phyloP scores from a whole-genome alignment of 2,329 filamentous ascomycete genomes.

The Pseudogymnoascus sp. region DNA sequence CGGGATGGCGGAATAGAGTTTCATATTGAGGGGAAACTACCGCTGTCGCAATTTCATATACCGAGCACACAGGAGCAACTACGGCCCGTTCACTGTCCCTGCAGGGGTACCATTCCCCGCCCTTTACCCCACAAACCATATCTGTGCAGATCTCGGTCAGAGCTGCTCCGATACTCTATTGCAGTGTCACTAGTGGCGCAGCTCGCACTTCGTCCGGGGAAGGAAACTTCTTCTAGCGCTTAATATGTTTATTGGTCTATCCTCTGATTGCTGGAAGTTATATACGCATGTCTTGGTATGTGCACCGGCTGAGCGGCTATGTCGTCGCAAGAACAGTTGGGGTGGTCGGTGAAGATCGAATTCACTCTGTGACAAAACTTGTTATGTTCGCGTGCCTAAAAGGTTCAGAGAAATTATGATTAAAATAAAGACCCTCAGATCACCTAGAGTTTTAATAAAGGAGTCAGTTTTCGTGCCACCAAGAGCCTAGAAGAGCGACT shows the following conservation, averaged over 20 bases:
- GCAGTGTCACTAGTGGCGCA: neutral
- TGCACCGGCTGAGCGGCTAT: neutral
- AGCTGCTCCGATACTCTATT: neutral
- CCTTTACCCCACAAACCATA: neutral
- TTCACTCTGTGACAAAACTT: too few species aligned
- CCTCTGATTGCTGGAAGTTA: constrained; percentile 1
- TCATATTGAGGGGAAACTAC: constrained; percentile 1
- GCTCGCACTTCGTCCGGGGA: neutral
- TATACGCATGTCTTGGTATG: neutral
- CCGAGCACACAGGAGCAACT: neutral
- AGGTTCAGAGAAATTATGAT: too few species aligned
- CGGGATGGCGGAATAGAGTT: constrained; percentile 1
- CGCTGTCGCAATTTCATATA: neutral
- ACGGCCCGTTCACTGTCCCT: neutral
- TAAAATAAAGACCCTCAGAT: too few species aligned
- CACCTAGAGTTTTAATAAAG: too few species aligned
- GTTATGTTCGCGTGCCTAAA: too few species aligned
- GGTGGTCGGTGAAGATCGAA: neutral
- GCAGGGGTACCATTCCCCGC: neutral
- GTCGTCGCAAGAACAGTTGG: neutral
- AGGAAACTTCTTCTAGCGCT: neutral
- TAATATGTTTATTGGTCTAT: neutral
- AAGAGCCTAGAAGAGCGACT: too few species aligned
- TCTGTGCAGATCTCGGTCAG: neutral
- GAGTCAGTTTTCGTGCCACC: too few species aligned